Percentiles rank a stretch among this genome's conserved stretches.
phyloP scores from a whole-genome alignment of 1,284 basidiomycete species.

The Xerocomus amazonicus region DNA sequence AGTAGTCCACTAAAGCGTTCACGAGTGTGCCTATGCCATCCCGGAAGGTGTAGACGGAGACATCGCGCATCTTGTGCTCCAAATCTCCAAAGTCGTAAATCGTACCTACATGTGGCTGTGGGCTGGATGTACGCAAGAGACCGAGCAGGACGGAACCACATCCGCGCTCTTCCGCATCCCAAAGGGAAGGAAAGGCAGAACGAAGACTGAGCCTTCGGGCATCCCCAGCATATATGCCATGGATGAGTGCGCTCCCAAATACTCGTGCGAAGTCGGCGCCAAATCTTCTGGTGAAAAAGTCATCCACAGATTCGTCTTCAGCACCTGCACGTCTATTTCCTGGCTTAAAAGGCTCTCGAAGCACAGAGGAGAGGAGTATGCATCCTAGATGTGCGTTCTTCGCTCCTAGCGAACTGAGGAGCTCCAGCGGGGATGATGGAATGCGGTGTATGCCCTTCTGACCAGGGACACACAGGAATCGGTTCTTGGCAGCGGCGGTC shows the following conservation, averaged over 20 bases:
- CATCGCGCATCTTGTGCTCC: conserved; percentile 49
- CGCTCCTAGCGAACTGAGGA: conserved; percentile 40
- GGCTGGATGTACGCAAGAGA: conserved; percentile 39
- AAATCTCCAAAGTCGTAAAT: conserved; percentile 54
- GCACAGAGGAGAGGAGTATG: conserved; percentile 50
- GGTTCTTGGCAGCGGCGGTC: conserved; percentile 68
- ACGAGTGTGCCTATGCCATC: conserved; percentile 77
- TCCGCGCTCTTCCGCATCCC: conserved; percentile 63
- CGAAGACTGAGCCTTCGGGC: conserved; percentile 71
- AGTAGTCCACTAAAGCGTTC: conserved; percentile 47
- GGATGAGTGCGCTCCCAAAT: conserved; percentile 82
- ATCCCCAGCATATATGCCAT: conserved; percentile 92
- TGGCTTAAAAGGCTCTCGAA: conserved; percentile 56
- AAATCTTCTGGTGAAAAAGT: conserved; percentile 76
- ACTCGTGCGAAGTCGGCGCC: conserved; percentile 69
- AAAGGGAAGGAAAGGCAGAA: conserved; percentile 73
- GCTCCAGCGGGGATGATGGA: conserved; percentile 47
- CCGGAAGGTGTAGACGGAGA: conserved; percentile 77
- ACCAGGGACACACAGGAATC: conserved; percentile 68
- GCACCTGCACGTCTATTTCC: conserved; percentile 38
- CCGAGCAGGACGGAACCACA: conserved; percentile 70
- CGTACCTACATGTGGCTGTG: conserved; percentile 23
- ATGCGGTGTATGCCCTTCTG: conserved; percentile 41
- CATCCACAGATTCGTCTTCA: conserved; percentile 79
- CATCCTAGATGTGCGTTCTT: conserved; percentile 46